phyloP scores from a whole-genome alignment of 768 basidiomycete species.

The Boletus insuetus region DNA sequence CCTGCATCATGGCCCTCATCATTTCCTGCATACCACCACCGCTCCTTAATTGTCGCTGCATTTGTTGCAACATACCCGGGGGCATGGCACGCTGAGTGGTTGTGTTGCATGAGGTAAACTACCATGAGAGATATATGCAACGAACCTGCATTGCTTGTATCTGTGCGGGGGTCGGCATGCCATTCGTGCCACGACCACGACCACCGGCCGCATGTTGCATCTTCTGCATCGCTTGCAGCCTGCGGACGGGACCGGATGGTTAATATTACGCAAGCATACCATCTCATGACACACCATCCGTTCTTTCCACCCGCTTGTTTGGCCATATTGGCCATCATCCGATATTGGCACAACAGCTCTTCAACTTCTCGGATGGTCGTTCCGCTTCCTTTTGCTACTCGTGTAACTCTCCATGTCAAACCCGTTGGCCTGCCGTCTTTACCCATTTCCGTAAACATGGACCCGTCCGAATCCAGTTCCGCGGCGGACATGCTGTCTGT shows the following conservation, averaged over 20 bases:
- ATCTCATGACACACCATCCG: slow-evolving; percentile 61
- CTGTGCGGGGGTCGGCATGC: slow-evolving; percentile 90
- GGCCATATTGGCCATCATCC: slow-evolving; percentile 99
- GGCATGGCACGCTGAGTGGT: slow-evolving; percentile 78
- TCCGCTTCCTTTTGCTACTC: slow-evolving; percentile 91
- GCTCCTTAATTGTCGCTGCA: slow-evolving; percentile 77
- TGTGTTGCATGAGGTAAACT: slow-evolving; percentile 4
- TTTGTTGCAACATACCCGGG: slow-evolving; percentile 91
- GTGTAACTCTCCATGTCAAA: slow-evolving; percentile 86
- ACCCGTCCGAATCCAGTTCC: slow-evolving; percentile 95
- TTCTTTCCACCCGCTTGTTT: slow-evolving; percentile 98
- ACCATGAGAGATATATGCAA: slow-evolving; percentile 2
- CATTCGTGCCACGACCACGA: slow-evolving; percentile 81
- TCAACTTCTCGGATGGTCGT: slow-evolving; percentile 98
- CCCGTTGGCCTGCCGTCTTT: slow-evolving; percentile 82
- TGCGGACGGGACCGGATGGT: slow-evolving; percentile 23
- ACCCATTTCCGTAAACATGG: slow-evolving; percentile 80
- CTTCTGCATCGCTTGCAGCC: slow-evolving; percentile 88
- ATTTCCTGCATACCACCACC: slow-evolving; percentile 95
- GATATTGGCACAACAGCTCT: slow-evolving; percentile 92
- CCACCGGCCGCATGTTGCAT: slow-evolving; percentile 87
- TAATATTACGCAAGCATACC: background rate
- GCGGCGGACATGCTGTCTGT: slow-evolving; percentile 94
- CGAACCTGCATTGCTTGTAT: slow-evolving; percentile 91
- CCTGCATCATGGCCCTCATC: slow-evolving; percentile 99